These are phyloP conservation scores for Paraglomus occultum DNA, from an alignment of 192 early-diverging fungal species.

Conservation along the genomic window DNA sequence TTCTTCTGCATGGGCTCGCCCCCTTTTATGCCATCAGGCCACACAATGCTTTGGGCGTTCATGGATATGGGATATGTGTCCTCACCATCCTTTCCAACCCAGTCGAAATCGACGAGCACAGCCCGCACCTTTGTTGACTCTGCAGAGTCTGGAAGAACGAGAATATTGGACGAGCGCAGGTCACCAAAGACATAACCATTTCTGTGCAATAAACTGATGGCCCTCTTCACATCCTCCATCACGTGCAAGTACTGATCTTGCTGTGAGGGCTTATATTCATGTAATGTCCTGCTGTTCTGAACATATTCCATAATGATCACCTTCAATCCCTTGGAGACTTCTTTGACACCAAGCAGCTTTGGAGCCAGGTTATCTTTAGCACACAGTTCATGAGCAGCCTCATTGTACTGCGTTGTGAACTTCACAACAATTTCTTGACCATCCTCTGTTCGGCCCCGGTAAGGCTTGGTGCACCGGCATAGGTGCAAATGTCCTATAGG, in stretches of 20 bases:
- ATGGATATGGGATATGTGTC: too few relatives aligned
- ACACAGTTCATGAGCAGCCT: not conserved
- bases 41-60: too few relatives aligned
- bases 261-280: not conserved
- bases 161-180: not conserved
- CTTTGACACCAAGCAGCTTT: not conserved
- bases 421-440: constrained; percentile 4
- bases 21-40: too few relatives aligned
- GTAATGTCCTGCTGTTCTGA: not conserved
- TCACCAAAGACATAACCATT: constrained; percentile 10
- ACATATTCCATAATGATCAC: constrained; percentile 10
- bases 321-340: not conserved
- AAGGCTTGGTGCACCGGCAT: too few relatives aligned
- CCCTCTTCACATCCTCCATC: not conserved
- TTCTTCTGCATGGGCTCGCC: too few relatives aligned
- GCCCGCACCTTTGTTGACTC: too few relatives aligned
- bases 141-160: too few relatives aligned
- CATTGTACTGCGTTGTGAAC: constrained; percentile 1
- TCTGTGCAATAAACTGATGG: not conserved
- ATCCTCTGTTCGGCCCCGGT: not conserved
- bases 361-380: constrained; percentile 1
- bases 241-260: not conserved
- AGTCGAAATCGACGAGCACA: too few relatives aligned
- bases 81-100: too few relatives aligned
- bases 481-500: too few relatives aligned